Percentiles rank a stretch among this genome's conserved stretches.
These are phyloP conservation scores for Neurospora africana DNA, from an alignment of 495 filamentous ascomycete genomes.

Conservation along the genomic window DNA sequence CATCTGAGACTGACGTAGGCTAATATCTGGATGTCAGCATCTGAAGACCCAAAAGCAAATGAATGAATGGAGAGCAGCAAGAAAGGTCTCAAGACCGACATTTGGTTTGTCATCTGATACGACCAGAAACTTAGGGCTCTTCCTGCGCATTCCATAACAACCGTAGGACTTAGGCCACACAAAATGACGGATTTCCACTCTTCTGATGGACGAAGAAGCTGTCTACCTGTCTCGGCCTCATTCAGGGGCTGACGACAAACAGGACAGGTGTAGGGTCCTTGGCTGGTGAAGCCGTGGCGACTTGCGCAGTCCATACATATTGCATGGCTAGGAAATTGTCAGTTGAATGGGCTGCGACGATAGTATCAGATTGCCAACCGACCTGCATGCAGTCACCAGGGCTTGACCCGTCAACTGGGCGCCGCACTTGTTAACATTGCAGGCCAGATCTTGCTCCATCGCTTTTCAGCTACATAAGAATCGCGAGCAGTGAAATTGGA, in stretches of 20 bases:
- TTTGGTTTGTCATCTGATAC: slow-evolving; percentile 86
- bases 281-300: slow-evolving; percentile 50
- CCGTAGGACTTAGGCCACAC: slow-evolving; percentile 70
- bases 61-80: neutral
- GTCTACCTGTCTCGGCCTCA: slow-evolving; percentile 62
- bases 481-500: neutral
- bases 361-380: slow-evolving; percentile 5
- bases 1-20: slow-evolving; percentile 54
- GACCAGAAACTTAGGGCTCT: slow-evolving; percentile 80
- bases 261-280: slow-evolving; percentile 55
- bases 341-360: slow-evolving; percentile 1
- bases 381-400: slow-evolving; percentile 90
- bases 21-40: slow-evolving; percentile 20
- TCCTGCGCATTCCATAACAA: slow-evolving; percentile 85
- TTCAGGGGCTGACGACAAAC: slow-evolving; percentile 64
- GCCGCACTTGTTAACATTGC: slow-evolving; percentile 76
- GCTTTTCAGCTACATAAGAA: neutral
- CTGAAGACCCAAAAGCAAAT: neutral
- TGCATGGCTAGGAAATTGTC: slow-evolving; percentile 52
- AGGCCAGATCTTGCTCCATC: slow-evolving; percentile 68
- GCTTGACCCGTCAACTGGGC: slow-evolving; percentile 61
- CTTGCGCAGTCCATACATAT: slow-evolving; percentile 75
- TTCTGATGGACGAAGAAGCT: slow-evolving; percentile 67
- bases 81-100: slow-evolving; percentile 39
- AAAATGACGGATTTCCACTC: slow-evolving; percentile 91